A percentile compares a stretch with the other conserved stretches of the same genome.
These are phyloP conservation scores for Dunaliella primolecta DNA, from an alignment of 139 green algal genomes.

Conservation along the genomic window DNA sequence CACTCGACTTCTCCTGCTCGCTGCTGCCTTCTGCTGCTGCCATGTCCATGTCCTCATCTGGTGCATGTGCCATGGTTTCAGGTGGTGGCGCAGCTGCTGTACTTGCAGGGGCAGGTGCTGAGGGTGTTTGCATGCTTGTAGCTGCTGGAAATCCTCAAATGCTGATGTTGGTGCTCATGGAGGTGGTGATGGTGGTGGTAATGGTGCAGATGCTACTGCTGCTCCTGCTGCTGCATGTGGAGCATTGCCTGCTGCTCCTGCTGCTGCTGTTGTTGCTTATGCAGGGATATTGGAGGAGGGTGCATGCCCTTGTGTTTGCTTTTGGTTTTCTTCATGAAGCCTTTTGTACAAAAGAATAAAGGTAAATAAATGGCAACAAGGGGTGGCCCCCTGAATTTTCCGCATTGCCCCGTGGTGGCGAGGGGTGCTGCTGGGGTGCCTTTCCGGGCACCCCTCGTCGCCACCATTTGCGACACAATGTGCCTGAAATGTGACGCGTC, in stretches of 20 bases:
- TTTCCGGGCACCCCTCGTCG: background rate
- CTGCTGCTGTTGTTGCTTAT: background rate
- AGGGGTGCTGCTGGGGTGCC: background rate
- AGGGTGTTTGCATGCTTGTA: background rate
- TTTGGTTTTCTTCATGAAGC: background rate
- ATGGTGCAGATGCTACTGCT: background rate
- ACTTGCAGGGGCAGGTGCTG: background rate
- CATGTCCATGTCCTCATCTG: background rate
- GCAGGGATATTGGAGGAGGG: background rate
- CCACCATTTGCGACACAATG: background rate
- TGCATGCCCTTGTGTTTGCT: background rate
- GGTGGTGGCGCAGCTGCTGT: background rate
- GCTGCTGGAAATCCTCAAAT: background rate
- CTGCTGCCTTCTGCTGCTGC: background rate
- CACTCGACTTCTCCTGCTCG: background rate
- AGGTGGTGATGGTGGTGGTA: background rate
- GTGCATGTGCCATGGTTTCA: background rate
- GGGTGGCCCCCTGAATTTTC: background rate
- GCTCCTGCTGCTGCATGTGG: background rate
- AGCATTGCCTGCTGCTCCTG: background rate
- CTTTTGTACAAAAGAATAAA: background rate
- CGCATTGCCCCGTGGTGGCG: background rate
- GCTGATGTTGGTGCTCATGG: background rate
- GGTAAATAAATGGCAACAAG: background rate
- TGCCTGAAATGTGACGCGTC: background rate